Base-by-base conservation (phyloP, 2,329 filamentous ascomycete species). In the Ascochyta viciae-villosae region DNA sequence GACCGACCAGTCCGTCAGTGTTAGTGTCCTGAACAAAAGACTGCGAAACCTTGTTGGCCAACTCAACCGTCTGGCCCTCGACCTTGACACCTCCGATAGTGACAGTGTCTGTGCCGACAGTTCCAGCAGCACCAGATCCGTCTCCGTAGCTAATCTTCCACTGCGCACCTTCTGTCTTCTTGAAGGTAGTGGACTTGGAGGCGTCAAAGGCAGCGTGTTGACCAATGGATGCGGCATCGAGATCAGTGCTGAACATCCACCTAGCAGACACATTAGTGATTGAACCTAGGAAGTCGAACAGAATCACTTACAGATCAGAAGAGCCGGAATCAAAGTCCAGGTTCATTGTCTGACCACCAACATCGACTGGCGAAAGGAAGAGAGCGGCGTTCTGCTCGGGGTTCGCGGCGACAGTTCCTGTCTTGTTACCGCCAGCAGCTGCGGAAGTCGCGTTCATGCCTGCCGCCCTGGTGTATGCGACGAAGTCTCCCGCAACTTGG, bases 291-390 rank as follows among this genome's bases (percentile, higher is more conserved):
- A 16, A 34, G 9, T 13, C 7, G 22, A 22, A 27, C 6, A 39
- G 47, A 13, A 0, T 26, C 44, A 44, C 83, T 70, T 81, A 86
- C 78, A 90, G 81, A 74, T 91, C 89, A 12, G 89, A 84, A 2
- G 88, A 91, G 53, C 89, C 89, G n/a, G 87, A 89, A 74, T 92
- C 89, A 69, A 92, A 90, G 72, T 90, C 85, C 71, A 92, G 77
- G 67, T 87, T 85, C 54, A 92, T 67, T 4, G 81, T 83, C 76
- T 91, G 89, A 5, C 86, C 87, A 57, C 89, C 89, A 60, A 92
- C 83, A n/a, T 72, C 82, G 48, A 91, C 86, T 0, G 87, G 87
- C 0, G 87, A 84, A 12, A 93, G 81, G 67, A 90, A 93, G 56
- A 91, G 86, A 43, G 84, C 80, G 67, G 90, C 89, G 63, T 87